Evolutionary conservation across 2,329 filamentous ascomycete genomes (phyloP), one percentile per base, ranked within the genome.

Genomic region (Periconia sp.): DNA sequence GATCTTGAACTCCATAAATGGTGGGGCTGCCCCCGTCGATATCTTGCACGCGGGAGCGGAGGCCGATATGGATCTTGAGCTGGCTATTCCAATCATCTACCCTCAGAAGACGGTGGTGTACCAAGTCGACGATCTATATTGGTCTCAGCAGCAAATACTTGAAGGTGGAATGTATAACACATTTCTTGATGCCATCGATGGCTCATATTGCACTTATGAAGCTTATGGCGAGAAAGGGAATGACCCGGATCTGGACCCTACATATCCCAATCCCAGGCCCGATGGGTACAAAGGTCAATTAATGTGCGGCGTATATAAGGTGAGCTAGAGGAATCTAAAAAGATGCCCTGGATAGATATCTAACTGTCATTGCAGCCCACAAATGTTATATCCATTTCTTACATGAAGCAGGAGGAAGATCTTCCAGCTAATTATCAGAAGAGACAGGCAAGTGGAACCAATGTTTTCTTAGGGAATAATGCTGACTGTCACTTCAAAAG

Each of bases 381-480:
- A 8, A 80, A 82, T 48, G 80, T 83, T 5, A 74, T 82, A 46
- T 76, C 73, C 25, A 78, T 84, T 51, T 80, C 76, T 3, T 83
- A 83, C 57, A 79, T 79, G 33, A 76, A 76, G 29, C 72, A 76
- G 30, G 81, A 85, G 63, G 65, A 68, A 4, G 77, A 78, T 16
- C 69, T 83, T 15, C 80, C 81, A 0, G 63, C 73, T 4, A 69
- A 66, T 48, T 85, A 85, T 64, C 77, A 81, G 52, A 69, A 77
- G 50, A 65, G 72, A 3, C 72, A 75, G 48, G 36, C 7, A 21
- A 21, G 25, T 13, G 6, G 16, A 17, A n/a, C n/a, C n/a, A n/a
- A n/a, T n/a, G n/a, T n/a, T n/a, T 25, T n/a, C 8, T 8, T 25
- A n/a, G 23, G n/a, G 23, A n/a, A 25, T 25, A n/a, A 25, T 8